Conservation (phyloP, 2,329 filamentous ascomycete species). For the Pestalotiopsis fici region DNA sequence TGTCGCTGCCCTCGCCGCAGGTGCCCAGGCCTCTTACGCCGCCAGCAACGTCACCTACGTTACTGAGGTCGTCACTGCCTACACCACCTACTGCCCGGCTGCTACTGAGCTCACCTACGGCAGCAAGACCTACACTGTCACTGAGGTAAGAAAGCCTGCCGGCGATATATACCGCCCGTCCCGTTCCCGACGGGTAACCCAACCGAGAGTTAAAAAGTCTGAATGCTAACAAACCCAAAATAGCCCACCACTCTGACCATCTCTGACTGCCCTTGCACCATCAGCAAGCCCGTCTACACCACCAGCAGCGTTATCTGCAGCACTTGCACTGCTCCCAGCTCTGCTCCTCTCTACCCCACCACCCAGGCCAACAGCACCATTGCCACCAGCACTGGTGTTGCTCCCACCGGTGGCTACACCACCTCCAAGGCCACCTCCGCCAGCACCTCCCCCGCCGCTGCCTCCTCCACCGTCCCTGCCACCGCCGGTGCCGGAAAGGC, state of each 20-base stretch:
- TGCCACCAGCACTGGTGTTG: conserved; percentile 25
- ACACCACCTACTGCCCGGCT: conserved; percentile 73
- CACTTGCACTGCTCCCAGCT: conserved; percentile 19
- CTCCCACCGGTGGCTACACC: conserved; percentile 44
- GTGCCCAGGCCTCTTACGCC: conserved; percentile 35
- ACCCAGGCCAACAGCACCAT: conserved; percentile 39
- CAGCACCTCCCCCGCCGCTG: conserved; percentile 35
- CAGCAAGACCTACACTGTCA: conserved; percentile 69
- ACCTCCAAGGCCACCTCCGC: conserved; percentile 31
- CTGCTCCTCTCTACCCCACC: conserved; percentile 10
- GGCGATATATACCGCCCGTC: not conserved
- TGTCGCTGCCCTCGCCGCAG: conserved; percentile 53
- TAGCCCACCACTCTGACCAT: conserved; percentile 70
- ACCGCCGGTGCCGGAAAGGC: conserved; percentile 59
- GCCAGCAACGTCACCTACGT: conserved; percentile 52
- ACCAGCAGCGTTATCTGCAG: conserved; percentile 45
- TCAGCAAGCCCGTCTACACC: conserved; percentile 59
- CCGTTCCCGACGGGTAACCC: not conserved
- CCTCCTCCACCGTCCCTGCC: conserved; percentile 38
- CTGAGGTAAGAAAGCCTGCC: conserved; percentile 52
- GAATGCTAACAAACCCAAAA: conserved; percentile 23
- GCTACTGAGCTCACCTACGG: conserved; percentile 66
- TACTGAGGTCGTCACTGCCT: conserved; percentile 69
- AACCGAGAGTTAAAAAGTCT: not conserved
- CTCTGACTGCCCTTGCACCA: conserved; percentile 72